Evolutionary conservation across 2,329 filamentous ascomycete genomes (phyloP).

Genomic region (Fusarium dlaminii): DNA sequence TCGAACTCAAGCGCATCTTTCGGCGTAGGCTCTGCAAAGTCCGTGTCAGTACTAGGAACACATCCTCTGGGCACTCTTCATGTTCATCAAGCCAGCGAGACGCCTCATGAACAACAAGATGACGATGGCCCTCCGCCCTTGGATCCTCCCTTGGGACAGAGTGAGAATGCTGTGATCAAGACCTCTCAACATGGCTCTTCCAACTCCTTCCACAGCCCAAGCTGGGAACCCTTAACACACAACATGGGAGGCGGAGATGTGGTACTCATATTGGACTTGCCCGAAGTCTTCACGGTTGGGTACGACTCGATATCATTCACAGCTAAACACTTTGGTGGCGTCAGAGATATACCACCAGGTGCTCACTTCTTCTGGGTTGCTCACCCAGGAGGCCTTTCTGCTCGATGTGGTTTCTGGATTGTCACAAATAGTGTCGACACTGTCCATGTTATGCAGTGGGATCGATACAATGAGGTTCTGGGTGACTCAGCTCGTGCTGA

Average conservation of each 20-base stretch:
- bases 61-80: constrained; percentile 56
- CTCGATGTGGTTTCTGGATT: constrained; percentile 68
- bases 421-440: constrained; percentile 48
- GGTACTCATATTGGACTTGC: constrained; percentile 62
- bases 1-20: constrained; percentile 47
- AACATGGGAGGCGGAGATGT: constrained; percentile 57
- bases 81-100: constrained; percentile 46
- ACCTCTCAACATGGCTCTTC: not conserved
- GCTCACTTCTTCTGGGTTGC: constrained; percentile 69
- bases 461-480: constrained; percentile 64
- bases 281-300: constrained; percentile 61
- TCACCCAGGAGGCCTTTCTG: constrained; percentile 56
- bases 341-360: constrained; percentile 64
- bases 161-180: not conserved
- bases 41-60: constrained; percentile 51
- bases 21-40: constrained; percentile 45
- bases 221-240: constrained; percentile 37
- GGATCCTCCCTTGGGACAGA: constrained; percentile 35
- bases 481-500: constrained; percentile 59
- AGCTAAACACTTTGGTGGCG: constrained; percentile 59
- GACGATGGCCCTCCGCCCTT: constrained; percentile 45
- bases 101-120: constrained; percentile 25
- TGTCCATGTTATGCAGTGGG: constrained; percentile 63
- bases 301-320: constrained; percentile 63
- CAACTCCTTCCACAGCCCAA: constrained; percentile 6